Conservation (phyloP, 2,329 filamentous ascomycete species). For the Alternaria solani region DNA sequence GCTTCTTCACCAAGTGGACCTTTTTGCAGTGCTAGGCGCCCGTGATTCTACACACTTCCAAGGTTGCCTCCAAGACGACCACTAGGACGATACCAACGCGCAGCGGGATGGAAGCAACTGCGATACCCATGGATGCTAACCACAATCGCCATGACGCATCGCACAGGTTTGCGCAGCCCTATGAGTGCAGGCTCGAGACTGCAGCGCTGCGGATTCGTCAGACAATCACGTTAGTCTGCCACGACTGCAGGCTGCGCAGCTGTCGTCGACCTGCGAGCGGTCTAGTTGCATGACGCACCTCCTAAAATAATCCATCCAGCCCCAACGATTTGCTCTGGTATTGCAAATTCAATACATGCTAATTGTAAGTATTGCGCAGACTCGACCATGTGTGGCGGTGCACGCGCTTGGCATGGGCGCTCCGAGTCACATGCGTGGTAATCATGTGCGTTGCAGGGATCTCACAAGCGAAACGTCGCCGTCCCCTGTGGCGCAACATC, state of each 20-base stretch:
- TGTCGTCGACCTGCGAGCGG: constrained; percentile 35
- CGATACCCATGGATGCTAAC: constrained; percentile 5
- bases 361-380: constrained; percentile 12
- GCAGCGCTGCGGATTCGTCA: constrained; percentile 36
- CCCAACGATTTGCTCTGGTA: constrained; percentile 30
- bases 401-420: constrained; percentile 27
- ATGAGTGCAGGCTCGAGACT: constrained; percentile 29
- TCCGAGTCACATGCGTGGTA: constrained; percentile 34
- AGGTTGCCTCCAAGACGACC: constrained; percentile 13
- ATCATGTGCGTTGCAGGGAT: constrained; percentile 25
- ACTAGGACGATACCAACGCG: constrained; percentile 7
- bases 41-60: constrained; percentile 6
- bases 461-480: constrained; percentile 21
- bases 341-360: constrained; percentile 20
- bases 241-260: constrained; percentile 42
- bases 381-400: constrained; percentile 43
- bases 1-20: constrained; percentile 11
- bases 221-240: constrained; percentile 45
- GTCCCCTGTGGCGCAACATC: constrained; percentile 34
- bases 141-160: constrained; percentile 37
- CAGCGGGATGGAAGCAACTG: constrained; percentile 7
- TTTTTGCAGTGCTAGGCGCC: not conserved
- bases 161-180: constrained; percentile 41
- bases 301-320: constrained; percentile 41
- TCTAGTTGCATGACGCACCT: constrained; percentile 43